Base-by-base conservation (phyloP, 1,284 basidiomycete species). In the Pseudozyma pruni region DNA sequence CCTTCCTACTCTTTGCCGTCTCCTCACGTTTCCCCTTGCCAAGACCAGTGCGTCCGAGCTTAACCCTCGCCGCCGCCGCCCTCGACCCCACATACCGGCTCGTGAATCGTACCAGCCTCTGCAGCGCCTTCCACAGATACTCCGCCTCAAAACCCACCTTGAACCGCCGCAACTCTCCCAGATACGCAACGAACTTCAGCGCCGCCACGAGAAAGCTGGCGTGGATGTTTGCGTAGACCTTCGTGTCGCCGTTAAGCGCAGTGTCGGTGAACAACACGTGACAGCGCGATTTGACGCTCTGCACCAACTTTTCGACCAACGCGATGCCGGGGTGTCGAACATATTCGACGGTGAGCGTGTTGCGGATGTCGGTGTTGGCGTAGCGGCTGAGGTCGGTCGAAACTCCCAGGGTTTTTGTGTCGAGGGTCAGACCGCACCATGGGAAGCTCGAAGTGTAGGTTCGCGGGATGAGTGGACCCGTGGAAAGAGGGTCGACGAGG, bases 101-200 rank as follows among this genome's bases (percentile, higher is more conserved):
- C 10, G 66, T 60, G 23, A 63, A 62, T 1, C 50, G 34, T 0
- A 76, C 66, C n/a, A 74, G 45, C 11, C 41, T 58, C n/a, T 43
- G 35, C 1, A 72, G 47, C 14, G 59, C 59, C 8, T 37, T 49
- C 25, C 58, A 34, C 17, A 75, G 25, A 20, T 44, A 62, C 33
- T 41, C 43, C 0, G 64, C 33, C 1, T n/a, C 3, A 13, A 70
- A 67, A 7, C 16, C 17, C 19, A 59, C n/a, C 6, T 46, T 53
- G 51, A 66, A 87, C 34, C 76, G 90, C 88, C 85, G 43, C 85
- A 84, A 49, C 91, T 83, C 77, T 88, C 89, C 41, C 75, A 78
- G 44, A 81, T 96, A 97, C 47, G 88, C 87, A 48, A 91, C 88
- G 86, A 94, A 90, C 84, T 94, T 97, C 86, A 94, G 89, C 0